Evolutionary conservation across 306 rosid genomes (phyloP).

Genomic region (Aeschynomene evenia): DNA sequence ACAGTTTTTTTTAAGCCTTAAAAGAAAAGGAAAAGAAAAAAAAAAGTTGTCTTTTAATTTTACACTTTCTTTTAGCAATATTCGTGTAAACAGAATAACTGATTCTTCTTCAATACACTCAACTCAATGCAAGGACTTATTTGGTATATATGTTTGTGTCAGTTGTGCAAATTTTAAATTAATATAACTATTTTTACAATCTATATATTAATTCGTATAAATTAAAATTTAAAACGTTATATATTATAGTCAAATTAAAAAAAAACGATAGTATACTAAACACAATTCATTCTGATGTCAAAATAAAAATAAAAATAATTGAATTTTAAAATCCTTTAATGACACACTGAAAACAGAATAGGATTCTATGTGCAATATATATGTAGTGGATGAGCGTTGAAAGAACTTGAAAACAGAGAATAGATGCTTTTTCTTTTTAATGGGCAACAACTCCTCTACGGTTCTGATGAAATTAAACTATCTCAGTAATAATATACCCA

Average conservation of each 20-base stretch:
- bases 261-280: no score
- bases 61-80: background rate
- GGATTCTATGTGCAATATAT: slow-evolving; percentile 44
- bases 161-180: no score
- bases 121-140: background rate
- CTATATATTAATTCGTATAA: background rate
- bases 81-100: background rate
- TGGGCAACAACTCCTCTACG: slow-evolving; percentile 25
- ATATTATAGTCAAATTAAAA: no score
- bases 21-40: background rate
- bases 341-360: slow-evolving; percentile 37
- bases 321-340: slow-evolving; percentile 21
- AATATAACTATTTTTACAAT: no score
- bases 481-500: slow-evolving; percentile 8
- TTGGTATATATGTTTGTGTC: no score
- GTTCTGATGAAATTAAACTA: slow-evolving; percentile 12
- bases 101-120: background rate
- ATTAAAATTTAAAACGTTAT: background rate
- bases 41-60: background rate
- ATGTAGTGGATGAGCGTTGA: slow-evolving; percentile 38
- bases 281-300: background rate
- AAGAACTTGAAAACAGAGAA: slow-evolving; percentile 31
- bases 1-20: background rate
- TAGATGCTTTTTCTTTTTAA: slow-evolving; percentile 32
- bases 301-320: background rate